A percentile compares a stretch with the other conserved stretches of the same genome.
Conservation (phyloP, 768 basidiomycete species). For the Panellus pusillus region DNA sequence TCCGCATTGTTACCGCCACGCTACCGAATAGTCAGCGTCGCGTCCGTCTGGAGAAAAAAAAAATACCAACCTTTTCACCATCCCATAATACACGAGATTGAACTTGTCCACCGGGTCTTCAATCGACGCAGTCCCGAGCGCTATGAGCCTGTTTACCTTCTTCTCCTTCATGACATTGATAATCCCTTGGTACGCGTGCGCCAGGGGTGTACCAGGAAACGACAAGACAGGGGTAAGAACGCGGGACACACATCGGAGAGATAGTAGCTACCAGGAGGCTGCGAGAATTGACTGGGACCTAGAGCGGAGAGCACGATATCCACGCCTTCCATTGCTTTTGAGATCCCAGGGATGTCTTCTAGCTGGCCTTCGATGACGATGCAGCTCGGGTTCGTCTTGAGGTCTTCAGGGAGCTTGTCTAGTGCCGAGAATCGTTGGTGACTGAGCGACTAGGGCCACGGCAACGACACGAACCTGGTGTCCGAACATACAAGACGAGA, state of each 20-base stretch:
- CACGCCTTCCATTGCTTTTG: slow-evolving; percentile 53
- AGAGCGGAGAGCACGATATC: slow-evolving; percentile 68
- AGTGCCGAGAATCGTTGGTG: slow-evolving; percentile 36
- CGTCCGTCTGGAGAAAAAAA: slow-evolving; percentile 32
- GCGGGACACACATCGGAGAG: slow-evolving; percentile 19
- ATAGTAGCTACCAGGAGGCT: slow-evolving; percentile 8
- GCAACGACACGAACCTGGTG: not conserved
- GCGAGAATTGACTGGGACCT: slow-evolving; percentile 41
- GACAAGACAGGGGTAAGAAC: slow-evolving; percentile 32
- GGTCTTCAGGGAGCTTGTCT: slow-evolving; percentile 56
- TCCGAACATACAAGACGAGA: slow-evolving; percentile 52
- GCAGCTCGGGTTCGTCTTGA: slow-evolving; percentile 44
- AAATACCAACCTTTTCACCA: slow-evolving; percentile 9
- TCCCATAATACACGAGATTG: slow-evolving; percentile 28
- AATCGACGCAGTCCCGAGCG: slow-evolving; percentile 68
- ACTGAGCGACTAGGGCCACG: not conserved
- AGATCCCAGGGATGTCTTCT: slow-evolving; percentile 48
- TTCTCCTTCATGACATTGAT: slow-evolving; percentile 56
- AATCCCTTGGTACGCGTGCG: slow-evolving; percentile 55
- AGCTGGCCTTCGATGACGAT: slow-evolving; percentile 53
- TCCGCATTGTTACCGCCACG: slow-evolving; percentile 43
- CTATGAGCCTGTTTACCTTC: slow-evolving; percentile 57
- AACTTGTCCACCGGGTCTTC: slow-evolving; percentile 59
- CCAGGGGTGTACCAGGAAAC: slow-evolving; percentile 58
- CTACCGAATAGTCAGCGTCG: slow-evolving; percentile 39